phyloP scores from a whole-genome alignment of 225 moss, liverwort and hornwort species.

The Marchantia paleacea region DNA sequence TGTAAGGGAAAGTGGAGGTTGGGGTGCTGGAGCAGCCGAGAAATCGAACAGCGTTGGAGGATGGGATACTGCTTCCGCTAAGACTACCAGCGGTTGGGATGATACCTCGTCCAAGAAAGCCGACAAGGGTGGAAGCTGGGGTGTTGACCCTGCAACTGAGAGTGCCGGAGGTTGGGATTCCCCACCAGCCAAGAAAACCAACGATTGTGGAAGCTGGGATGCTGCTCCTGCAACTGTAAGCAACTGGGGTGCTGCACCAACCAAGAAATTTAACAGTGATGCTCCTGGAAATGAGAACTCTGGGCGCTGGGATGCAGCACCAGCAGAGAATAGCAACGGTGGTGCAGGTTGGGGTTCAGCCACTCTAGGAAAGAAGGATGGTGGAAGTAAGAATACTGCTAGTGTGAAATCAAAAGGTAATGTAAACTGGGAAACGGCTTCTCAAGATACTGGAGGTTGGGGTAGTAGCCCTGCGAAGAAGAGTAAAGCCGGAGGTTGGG shows the following conservation, averaged over 20 bases:
- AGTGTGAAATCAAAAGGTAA: background rate
- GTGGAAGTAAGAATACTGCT: background rate
- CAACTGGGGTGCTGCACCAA: background rate
- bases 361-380: background rate
- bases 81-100: background rate
- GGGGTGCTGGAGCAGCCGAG: background rate
- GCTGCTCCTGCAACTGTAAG: background rate
- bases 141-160: background rate
- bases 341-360: background rate
- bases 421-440: background rate
- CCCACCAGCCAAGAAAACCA: background rate
- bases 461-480: slow-evolving; percentile 6
- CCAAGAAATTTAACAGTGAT: background rate
- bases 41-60: background rate
- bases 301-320: background rate
- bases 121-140: background rate
- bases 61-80: background rate
- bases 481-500: background rate
- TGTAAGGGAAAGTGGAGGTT: background rate
- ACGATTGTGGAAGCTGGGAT: background rate
- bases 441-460: background rate
- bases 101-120: background rate
- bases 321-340: background rate
- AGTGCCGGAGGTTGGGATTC: background rate
- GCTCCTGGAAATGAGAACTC: background rate